A percentile compares a stretch with the other conserved stretches of the same genome.
These are phyloP conservation scores for Cyberlindnera subsufficiens DNA, from an alignment of 805 yeast genomes.

Conservation along the genomic window DNA sequence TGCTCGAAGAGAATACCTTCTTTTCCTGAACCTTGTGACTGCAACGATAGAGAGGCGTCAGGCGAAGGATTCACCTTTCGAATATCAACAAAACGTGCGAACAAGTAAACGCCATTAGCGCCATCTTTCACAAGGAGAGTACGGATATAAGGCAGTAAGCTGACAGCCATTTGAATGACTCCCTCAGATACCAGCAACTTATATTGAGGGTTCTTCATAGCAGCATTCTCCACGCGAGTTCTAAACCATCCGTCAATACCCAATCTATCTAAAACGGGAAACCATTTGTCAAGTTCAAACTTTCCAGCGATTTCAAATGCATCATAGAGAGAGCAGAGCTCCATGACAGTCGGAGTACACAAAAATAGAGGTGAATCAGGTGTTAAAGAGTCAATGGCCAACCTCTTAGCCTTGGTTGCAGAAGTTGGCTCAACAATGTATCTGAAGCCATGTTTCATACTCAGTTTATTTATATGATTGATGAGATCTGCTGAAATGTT, in stretches of 20 bases:
- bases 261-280: slow-evolving; percentile 60
- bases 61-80: not conserved
- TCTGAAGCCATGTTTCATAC: slow-evolving; percentile 20
- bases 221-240: slow-evolving; percentile 34
- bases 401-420: slow-evolving; percentile 46
- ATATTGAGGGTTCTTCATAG: slow-evolving; percentile 19
- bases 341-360: slow-evolving; percentile 63
- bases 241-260: slow-evolving; percentile 43
- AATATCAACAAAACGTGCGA: slow-evolving; percentile 27
- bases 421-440: slow-evolving; percentile 77
- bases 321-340: slow-evolving; percentile 49
- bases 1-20: slow-evolving; percentile 55
- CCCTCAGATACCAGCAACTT: slow-evolving; percentile 34
- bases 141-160: slow-evolving; percentile 70
- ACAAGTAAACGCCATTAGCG: slow-evolving; percentile 47
- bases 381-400: slow-evolving; percentile 5
- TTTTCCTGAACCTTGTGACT: slow-evolving; percentile 5
- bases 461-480: slow-evolving; percentile 29
- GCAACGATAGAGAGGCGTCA: slow-evolving; percentile 10
- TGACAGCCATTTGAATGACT: slow-evolving; percentile 59
- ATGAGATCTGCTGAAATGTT: slow-evolving; percentile 48
- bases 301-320: slow-evolving; percentile 37
- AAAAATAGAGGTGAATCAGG: slow-evolving; percentile 8
- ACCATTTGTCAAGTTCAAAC: slow-evolving; percentile 62
- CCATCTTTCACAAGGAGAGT: slow-evolving; percentile 66